Evolutionary conservation across 1,284 basidiomycete species (phyloP).

Genomic region (Jaminaea rosea): DNA sequence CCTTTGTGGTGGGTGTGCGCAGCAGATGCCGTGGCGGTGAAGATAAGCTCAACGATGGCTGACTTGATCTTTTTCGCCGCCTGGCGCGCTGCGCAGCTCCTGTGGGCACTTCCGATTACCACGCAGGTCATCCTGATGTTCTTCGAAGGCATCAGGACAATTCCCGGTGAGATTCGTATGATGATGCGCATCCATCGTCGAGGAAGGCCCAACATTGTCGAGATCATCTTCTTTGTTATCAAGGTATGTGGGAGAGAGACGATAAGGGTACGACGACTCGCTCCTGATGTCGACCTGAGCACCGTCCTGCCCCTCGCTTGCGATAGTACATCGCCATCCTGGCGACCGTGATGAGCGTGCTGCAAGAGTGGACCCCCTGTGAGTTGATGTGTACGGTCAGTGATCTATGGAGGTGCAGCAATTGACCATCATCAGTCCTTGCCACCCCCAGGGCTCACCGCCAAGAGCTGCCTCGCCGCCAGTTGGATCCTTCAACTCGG

Average conservation of each 20-base stretch:
- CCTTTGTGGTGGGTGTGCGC: not conserved
- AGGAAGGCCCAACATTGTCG: constrained; percentile 1
- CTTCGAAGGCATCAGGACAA: not conserved
- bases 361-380: no score
- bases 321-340: no score
- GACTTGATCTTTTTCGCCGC: no score
- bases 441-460: no score
- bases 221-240: constrained; percentile 5
- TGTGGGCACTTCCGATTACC: not conserved
- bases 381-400: no score
- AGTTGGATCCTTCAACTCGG: not conserved
- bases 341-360: no score
- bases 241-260: constrained; percentile 1
- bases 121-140: not conserved
- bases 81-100: no score
- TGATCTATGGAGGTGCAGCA: no score
- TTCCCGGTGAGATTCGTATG: constrained; percentile 7
- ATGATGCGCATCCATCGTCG: not conserved
- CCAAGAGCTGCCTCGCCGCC: not conserved
- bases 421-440: no score
- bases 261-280: not conserved
- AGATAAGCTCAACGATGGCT: no score
- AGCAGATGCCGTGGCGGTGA: no score
- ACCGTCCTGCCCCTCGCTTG: no score
- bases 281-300: not conserved